Base-by-base conservation (phyloP, 441 rosid species). In the Pelargonium hybrid region DNA sequence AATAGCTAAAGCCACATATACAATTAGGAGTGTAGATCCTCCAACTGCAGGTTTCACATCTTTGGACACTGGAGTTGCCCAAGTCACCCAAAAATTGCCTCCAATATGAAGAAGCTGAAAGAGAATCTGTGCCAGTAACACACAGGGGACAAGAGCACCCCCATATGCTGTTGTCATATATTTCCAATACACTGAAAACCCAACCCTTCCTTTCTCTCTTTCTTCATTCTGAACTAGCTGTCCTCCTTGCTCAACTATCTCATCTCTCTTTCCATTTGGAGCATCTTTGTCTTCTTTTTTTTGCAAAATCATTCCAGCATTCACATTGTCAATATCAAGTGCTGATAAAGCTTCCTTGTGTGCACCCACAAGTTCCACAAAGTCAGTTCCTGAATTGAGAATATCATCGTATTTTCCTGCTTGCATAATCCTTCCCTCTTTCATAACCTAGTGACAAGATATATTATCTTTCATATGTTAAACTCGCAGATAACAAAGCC, bases 41-140 rank as follows among this genome's bases (percentile, higher is more conserved):
- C 77, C 72, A 56, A 88, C 95, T 20, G 73, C 67, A 74, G 92
- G 87, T 77, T 86, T 78, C 21, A 67, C 79, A 71, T 87, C 92
- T 72, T 80, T 69, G 1, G 97, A 86, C 67, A 80, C 81, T 0
- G 96, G 93, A 80, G 89, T 84, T 74, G 87, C 98, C 96, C 89
- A 90, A n/a, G 98, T 90, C 92, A 93, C 88, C 98, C 97, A 93
- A 75, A 89, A 91, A 80, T 88, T 90, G 83, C 96, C 87, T 13
- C 90, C 90, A 66, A 93, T 93, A 79, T 91, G 93, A 74, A 91
- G 89, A 68, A 83, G 25, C 83, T 84, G 90, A 81, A 88, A 87
- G 48, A 87, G 66, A 77, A 79, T 69, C 52, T 90, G 92, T 18
- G 83, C 90, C 74, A 91, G 69, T 68, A 93, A 68, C 67, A 88